These are phyloP conservation scores for Camellia oleifera DNA, from an alignment of 179 eudicot genomes.

Conservation along the genomic window DNA sequence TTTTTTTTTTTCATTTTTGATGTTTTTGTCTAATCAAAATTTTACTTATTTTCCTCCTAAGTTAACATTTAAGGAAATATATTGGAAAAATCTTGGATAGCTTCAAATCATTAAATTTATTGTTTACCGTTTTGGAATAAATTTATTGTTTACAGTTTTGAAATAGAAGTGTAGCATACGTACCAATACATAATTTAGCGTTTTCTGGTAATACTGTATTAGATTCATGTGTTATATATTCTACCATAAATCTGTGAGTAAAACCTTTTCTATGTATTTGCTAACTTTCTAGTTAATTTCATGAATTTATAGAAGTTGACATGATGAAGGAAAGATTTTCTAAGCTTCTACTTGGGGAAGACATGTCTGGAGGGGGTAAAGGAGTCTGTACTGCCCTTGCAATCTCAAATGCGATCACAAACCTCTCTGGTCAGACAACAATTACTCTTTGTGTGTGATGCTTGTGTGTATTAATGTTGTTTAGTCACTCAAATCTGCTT, in stretches of 20 bases:
- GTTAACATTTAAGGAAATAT: too few relatives aligned
- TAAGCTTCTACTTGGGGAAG: conserved; percentile 93
- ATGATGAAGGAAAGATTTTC: conserved; percentile 98
- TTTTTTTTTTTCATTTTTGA: too few relatives aligned
- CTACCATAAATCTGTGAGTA: background rate
- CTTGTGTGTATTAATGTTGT: conserved; percentile 5
- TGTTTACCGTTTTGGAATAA: too few relatives aligned
- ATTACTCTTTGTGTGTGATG: background rate
- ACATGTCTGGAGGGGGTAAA: conserved; percentile 98
- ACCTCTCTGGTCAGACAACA: conserved; percentile 69
- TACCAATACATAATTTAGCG: too few relatives aligned
- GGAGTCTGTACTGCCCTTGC: conserved; percentile 96
- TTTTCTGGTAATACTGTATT: too few relatives aligned
- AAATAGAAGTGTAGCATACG: too few relatives aligned
- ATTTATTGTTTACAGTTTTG: too few relatives aligned
- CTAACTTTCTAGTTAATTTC: background rate
- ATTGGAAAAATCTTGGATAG: too few relatives aligned
- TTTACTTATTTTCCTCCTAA: too few relatives aligned
- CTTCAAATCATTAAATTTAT: too few relatives aligned
- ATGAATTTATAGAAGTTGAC: conserved; percentile 50
- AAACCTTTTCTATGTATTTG: background rate
- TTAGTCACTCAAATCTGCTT: conserved; percentile 1
- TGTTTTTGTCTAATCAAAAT: too few relatives aligned
- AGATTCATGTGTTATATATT: background rate
- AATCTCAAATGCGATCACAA: conserved; percentile 90